Base-by-base conservation (phyloP, 805 yeast genomes). In the Metschnikowia henanensis region DNA sequence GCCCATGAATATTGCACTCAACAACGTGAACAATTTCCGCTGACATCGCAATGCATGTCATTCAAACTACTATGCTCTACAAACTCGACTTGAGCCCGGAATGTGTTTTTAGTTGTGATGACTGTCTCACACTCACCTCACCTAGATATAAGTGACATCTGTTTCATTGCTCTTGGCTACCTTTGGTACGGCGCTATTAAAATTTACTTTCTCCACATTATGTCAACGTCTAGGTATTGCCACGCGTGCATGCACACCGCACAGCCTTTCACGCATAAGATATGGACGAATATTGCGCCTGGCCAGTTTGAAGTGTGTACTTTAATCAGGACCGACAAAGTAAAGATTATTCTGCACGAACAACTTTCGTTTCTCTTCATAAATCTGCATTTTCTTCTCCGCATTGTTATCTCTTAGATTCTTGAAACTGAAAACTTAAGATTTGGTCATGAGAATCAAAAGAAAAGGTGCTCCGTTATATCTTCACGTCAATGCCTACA, bases 401-500 rank as follows among this genome's bases (percentile, higher is more conserved):
- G 7, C 19, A 6, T 13, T 18, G 5, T 18, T 30, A 6, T 5
- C 13, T 30, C 16, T 30, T 5, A 5, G n/a, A n/a, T n/a, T n/a
- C n/a, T n/a, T n/a, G n/a, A n/a, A n/a, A n/a, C n/a, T n/a, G 34
- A 28, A 15, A n/a, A 6, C 16, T 8, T 6, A 28, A 17, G 34
- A 4, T 7, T 33, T 5, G 10, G 22, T 21, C 6, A 52, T 53
- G 57, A 43, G 40, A n/a, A 37, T 51, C 25, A 40, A 46, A 22
- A 37, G 41, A 22, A 37, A 29, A 34, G 37, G 30, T 9, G 50
- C 54, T 12, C 43, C 44, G n/a, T 45, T 67, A 15, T 58, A 52
- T 29, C 51, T 69, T 17, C 58, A 63, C 30, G 59, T 71, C 46
- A 60, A 68, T 47, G 70, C 70, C 18, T 61, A 54, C 40, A 43